Base-by-base conservation (phyloP, 1,139 yeast genomes). In the Saccharomyces hybrid region DNA sequence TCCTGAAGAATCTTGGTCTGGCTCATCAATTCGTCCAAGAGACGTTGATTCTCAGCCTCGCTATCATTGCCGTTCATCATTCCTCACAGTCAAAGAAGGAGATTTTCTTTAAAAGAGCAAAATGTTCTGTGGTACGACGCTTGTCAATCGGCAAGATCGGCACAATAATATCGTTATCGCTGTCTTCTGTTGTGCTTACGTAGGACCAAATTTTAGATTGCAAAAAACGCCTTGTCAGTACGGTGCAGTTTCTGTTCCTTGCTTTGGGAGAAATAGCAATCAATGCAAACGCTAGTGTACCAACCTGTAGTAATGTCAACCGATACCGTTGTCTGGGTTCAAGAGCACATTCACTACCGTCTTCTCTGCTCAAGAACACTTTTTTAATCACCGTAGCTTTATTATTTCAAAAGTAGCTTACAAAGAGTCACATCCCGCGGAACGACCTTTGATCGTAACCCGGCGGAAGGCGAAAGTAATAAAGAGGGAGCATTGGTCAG, bases 11-110 rank as follows among this genome's bases (percentile, higher is more conserved):
- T 16, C 20, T 38, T 38, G 11, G 44, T 23, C 9, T 53, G 51
- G 48, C 48, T 55, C 55, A 59, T 51, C n/a, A 59, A 38, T 51
- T 59, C 61, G 14, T 54, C 59, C 48, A 59, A 48, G 13, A 59
- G 54, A 50, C 55, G 52, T 44, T 57, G 60, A 46, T 57, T 58
- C 47, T 59, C 61, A 27, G 55, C 56, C n/a, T 44, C 38, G 23
- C 48, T 49, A 9, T 49, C 11, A 13, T 42, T 38, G 7, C 5
- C 27, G 28, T 46, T 38, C 44, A 16, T 38, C 44, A 38, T 38
- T 6, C 26, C 25, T 38, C 25, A 38, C 20, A 8, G 34, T 13
- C 13, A 7, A 38, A 3, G 16, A 16, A 16, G n/a, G n/a, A n/a
- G n/a, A n/a, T n/a, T n/a, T n/a, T n/a, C 13, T 38, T 5, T 38